A percentile compares a stretch with the other conserved stretches of the same genome.
phyloP scores from a whole-genome alignment of 164 flowering plant species.

The Stephania yunnanensis region DNA sequence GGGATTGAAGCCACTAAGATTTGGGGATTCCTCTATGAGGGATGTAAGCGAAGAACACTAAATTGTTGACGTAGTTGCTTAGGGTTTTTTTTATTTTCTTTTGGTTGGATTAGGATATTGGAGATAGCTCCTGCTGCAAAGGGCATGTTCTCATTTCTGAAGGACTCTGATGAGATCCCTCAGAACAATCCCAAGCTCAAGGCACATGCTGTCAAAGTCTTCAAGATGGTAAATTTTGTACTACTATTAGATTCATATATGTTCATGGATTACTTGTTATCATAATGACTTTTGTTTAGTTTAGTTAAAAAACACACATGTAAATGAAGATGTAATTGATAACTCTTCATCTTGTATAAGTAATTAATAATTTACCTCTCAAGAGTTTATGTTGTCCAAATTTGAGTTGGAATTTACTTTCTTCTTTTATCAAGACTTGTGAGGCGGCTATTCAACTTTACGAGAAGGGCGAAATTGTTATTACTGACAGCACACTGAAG shows the following conservation, averaged over 20 bases:
- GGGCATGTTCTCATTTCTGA: slow-evolving; percentile 56
- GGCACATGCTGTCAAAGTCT: slow-evolving; percentile 61
- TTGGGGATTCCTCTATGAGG: too few species aligned
- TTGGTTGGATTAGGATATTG: slow-evolving; percentile 33
- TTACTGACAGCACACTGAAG: slow-evolving; percentile 41
- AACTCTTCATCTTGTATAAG: too few species aligned
- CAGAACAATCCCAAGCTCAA: slow-evolving; percentile 65
- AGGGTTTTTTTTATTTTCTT: background rate
- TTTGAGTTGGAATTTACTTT: background rate
- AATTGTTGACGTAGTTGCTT: too few species aligned
- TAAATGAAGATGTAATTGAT: too few species aligned
- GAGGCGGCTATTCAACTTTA: slow-evolving; percentile 62
- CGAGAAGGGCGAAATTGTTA: slow-evolving; percentile 54
- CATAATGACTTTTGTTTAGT: too few species aligned
- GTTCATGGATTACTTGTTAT: background rate
- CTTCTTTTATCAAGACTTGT: slow-evolving; percentile 40
- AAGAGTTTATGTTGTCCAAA: too few species aligned
- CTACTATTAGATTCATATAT: background rate
- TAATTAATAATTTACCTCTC: too few species aligned
- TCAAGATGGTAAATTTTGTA: slow-evolving; percentile 52
- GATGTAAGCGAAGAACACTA: background rate
- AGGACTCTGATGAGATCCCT: slow-evolving; percentile 51
- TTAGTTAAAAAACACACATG: too few species aligned
- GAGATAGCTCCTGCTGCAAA: slow-evolving; percentile 80
- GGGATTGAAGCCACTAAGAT: background rate